Conservation (phyloP, 768 basidiomycete genomes). For the Xanthoconium purpureum region DNA sequence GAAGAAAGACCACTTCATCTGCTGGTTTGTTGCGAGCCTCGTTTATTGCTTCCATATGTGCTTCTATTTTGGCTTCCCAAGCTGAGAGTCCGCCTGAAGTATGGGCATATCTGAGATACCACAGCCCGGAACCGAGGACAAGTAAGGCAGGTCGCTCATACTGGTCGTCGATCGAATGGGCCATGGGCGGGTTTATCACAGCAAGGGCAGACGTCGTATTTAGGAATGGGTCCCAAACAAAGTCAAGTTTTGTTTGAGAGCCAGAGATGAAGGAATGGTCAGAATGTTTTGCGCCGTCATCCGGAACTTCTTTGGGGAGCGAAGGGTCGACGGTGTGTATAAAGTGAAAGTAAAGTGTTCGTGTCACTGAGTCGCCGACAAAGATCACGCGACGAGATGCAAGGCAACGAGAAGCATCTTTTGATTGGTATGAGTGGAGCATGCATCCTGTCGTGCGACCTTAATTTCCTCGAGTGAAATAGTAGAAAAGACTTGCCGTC, state of each 20-base stretch:
- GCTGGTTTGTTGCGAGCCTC: constrained; percentile 44
- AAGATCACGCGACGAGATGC: constrained; percentile 64
- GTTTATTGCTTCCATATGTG: constrained; percentile 51
- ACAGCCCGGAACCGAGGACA: constrained; percentile 82
- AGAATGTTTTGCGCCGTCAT: constrained; percentile 65
- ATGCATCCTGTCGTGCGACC: constrained; percentile 62
- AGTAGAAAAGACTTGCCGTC: constrained; percentile 48
- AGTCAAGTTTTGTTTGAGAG: constrained; percentile 49
- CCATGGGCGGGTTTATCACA: constrained; percentile 34
- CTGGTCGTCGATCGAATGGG: constrained; percentile 1
- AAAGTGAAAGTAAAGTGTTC: constrained; percentile 76
- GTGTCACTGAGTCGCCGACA: constrained; percentile 81
- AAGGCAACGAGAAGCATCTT: constrained; percentile 55
- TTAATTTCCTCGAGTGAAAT: constrained; percentile 5
- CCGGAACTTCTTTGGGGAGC: constrained; percentile 49
- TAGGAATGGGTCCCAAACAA: constrained; percentile 87
- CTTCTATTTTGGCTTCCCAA: constrained; percentile 76
- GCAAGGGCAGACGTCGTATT: constrained; percentile 58
- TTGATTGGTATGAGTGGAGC: constrained; percentile 59
- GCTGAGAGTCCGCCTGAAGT: constrained; percentile 69
- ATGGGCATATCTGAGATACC: constrained; percentile 80
- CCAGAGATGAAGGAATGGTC: constrained; percentile 52
- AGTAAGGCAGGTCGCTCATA: constrained; percentile 55
- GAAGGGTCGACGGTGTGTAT: constrained; percentile 57
- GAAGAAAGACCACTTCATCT: constrained; percentile 74